A percentile compares a stretch with the other conserved stretches of the same genome.
Conservation (phyloP, 2,329 filamentous ascomycete genomes). For the Colletotrichum acutatum region DNA sequence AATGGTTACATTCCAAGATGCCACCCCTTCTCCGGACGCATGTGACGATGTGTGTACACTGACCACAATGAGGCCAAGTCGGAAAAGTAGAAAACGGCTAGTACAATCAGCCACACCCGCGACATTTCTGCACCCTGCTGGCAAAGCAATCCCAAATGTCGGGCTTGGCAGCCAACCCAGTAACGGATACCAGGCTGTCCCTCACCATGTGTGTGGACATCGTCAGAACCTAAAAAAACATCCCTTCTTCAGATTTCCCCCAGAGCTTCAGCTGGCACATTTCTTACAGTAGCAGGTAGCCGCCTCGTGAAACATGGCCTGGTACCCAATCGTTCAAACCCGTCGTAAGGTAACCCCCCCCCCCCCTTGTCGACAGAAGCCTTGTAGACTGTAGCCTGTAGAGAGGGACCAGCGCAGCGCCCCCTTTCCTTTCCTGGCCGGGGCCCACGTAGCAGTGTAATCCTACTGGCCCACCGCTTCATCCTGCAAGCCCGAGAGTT, state of each 20-base stretch:
- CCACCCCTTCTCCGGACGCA: background rate
- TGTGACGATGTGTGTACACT: background rate
- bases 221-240: conserved; percentile 28
- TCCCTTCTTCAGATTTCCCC: conserved; percentile 3
- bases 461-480: background rate
- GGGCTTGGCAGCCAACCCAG: background rate
- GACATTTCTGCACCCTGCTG: background rate
- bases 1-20: background rate
- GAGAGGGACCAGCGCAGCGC: background rate
- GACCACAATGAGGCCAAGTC: background rate
- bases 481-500: conserved; percentile 13
- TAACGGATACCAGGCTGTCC: background rate
- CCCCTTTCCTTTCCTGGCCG: background rate
- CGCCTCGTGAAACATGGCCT: background rate
- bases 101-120: conserved; percentile 1
- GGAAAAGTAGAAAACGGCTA: background rate
- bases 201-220: background rate
- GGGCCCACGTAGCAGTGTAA: background rate
- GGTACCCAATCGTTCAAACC: background rate
- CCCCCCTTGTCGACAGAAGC: background rate
- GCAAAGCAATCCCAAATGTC: background rate
- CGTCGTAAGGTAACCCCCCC: too few relatives aligned
- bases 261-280: background rate
- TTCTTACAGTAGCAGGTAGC: background rate
- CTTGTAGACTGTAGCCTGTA: too few relatives aligned